Percentiles rank a stretch among this genome's conserved stretches.
Evolutionary conservation across 1,284 basidiomycete genomes (phyloP).

Genomic region (Crepidotus sp.): DNA sequence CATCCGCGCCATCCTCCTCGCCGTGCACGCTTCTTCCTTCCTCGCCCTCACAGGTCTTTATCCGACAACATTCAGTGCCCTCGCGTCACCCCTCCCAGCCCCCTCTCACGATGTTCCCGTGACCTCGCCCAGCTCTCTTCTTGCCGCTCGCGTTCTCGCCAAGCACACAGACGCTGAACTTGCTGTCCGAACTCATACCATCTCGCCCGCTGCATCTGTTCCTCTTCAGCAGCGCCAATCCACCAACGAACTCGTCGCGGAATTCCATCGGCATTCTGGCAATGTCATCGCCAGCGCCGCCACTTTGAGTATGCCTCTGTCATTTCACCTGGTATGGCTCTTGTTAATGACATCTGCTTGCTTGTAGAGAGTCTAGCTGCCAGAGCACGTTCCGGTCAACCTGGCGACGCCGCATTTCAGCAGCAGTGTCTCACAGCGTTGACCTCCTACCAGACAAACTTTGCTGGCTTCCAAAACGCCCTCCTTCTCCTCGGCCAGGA

Average conservation of each 20-base stretch:
- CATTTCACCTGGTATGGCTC: not conserved
- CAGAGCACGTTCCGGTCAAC: not conserved
- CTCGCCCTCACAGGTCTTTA: slow-evolving; percentile 27
- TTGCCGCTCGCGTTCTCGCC: slow-evolving; percentile 13
- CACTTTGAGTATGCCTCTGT: slow-evolving; percentile 3
- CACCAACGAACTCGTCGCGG: not conserved
- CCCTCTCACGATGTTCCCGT: slow-evolving; percentile 22
- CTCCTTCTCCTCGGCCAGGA: slow-evolving; percentile 29
- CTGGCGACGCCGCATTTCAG: slow-evolving; percentile 29
- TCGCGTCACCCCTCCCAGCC: slow-evolving; percentile 31
- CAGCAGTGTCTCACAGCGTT: slow-evolving; percentile 30
- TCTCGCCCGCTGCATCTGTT: slow-evolving; percentile 4
- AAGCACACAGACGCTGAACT: slow-evolving; percentile 10
- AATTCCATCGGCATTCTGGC: not conserved
- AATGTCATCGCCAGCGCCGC: not conserved
- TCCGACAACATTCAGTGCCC: slow-evolving; percentile 20
- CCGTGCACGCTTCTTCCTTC: slow-evolving; percentile 32
- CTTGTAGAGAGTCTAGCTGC: slow-evolving; percentile 1
- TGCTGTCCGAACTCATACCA: slow-evolving; percentile 3
- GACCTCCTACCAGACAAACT: slow-evolving; percentile 32
- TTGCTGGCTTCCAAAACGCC: slow-evolving; percentile 30
- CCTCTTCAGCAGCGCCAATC: slow-evolving; percentile 1
- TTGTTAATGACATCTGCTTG: not conserved
- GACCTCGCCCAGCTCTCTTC: slow-evolving; percentile 15
- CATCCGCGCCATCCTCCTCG: slow-evolving; percentile 29